Percentiles rank a stretch among this genome's conserved stretches.
Conservation (phyloP, 2,329 filamentous ascomycete species). For the Cercospora nicotianae region DNA sequence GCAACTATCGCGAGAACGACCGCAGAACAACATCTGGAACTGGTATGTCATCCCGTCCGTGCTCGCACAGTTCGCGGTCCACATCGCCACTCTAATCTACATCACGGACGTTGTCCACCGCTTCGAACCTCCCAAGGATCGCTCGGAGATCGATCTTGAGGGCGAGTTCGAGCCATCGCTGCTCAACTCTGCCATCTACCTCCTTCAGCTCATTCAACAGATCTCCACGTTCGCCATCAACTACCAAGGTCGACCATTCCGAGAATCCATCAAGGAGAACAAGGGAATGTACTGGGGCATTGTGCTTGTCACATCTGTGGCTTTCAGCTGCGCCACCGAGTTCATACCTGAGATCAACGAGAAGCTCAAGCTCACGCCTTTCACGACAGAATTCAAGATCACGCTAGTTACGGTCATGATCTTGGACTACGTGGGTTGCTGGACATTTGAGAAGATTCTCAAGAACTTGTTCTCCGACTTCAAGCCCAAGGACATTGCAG, state of each 20-base stretch:
- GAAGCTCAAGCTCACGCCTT: constrained; percentile 88
- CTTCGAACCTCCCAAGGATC: constrained; percentile 66
- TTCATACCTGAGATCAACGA: constrained; percentile 94
- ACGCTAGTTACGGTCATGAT: constrained; percentile 85
- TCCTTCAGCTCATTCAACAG: constrained; percentile 96
- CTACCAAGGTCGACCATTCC: constrained; percentile 97
- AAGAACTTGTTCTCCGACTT: constrained; percentile 89
- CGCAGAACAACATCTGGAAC: constrained; percentile 99
- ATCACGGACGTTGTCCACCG: constrained; percentile 84
- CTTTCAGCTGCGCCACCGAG: constrained; percentile 92
- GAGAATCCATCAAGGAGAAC: constrained; percentile 93
- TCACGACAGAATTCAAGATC: constrained; percentile 82
- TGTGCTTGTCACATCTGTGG: constrained; percentile 81
- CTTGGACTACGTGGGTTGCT: constrained; percentile 84
- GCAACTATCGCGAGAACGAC: constrained; percentile 90
- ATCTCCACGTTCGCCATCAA: constrained; percentile 99
- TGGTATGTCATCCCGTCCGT: constrained; percentile 98
- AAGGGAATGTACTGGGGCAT: constrained; percentile 98
- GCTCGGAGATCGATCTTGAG: constrained; percentile 75
- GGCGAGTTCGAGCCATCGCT: constrained; percentile 91
- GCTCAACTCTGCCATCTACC: constrained; percentile 94
- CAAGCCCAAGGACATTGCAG: constrained; percentile 88
- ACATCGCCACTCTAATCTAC: constrained; percentile 92
- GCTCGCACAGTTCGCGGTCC: constrained; percentile 92
- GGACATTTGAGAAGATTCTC: constrained; percentile 78